Evolutionary conservation across 2,329 filamentous ascomycete species (phyloP).

Genomic region (Periconia sp.): DNA sequence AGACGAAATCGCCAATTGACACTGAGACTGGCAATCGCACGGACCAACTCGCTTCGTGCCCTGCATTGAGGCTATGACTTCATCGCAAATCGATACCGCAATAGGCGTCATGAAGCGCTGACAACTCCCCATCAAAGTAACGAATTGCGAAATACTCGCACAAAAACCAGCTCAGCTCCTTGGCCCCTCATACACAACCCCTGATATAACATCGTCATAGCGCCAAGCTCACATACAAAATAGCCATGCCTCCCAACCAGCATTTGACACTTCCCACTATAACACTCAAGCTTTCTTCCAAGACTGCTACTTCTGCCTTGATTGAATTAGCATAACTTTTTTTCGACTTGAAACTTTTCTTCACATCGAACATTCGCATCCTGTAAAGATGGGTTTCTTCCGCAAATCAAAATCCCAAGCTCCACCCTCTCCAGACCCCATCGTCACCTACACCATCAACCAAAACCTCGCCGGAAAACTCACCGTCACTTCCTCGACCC

Average conservation of each 20-base stretch:
- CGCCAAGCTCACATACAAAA: neutral
- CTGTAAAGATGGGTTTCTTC: conserved; percentile 11
- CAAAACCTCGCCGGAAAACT: conserved; percentile 15
- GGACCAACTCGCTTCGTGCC: too few relatives aligned
- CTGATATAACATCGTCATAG: neutral
- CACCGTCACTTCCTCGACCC: conserved; percentile 5
- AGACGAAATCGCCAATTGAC: too few relatives aligned
- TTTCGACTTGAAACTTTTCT: neutral
- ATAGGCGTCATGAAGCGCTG: too few relatives aligned
- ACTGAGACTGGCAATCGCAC: too few relatives aligned
- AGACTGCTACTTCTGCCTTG: neutral
- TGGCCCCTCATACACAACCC: neutral
- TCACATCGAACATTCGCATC: neutral
- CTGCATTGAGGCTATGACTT: too few relatives aligned
- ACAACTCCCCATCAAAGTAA: conserved; percentile 5
- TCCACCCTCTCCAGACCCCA: conserved; percentile 3
- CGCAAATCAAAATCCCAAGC: neutral
- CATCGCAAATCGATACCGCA: too few relatives aligned
- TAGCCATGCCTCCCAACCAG: neutral
- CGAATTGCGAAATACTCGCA: conserved; percentile 1
- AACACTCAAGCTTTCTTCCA: too few relatives aligned
- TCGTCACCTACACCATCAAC: conserved; percentile 12
- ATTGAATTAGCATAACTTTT: neutral
- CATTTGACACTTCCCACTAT: too few relatives aligned
- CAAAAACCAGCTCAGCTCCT: neutral